phyloP scores from a whole-genome alignment of 495 filamentous ascomycete species.

The Aspergillus panamensis region DNA sequence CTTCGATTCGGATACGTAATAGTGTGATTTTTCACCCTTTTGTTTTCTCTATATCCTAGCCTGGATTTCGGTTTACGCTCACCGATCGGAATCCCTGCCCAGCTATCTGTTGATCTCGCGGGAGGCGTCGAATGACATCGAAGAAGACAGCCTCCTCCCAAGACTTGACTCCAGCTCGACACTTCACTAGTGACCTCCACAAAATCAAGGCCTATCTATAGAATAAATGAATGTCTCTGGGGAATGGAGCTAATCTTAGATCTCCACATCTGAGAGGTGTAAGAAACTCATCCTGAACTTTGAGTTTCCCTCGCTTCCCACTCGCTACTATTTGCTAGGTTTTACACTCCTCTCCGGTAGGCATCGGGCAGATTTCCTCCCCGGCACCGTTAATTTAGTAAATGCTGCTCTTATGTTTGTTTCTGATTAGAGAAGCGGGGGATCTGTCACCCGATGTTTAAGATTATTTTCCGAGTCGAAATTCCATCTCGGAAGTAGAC shows the following conservation, averaged over 20 bases:
- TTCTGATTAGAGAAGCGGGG: too few relatives aligned
- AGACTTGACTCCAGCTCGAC: not conserved
- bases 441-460: too few relatives aligned
- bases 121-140: not conserved
- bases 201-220: not conserved
- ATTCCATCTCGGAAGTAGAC: too few relatives aligned
- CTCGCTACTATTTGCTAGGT: slow-evolving; percentile 8
- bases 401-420: too few relatives aligned
- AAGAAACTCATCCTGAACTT: not conserved
- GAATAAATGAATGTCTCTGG: slow-evolving; percentile 1
- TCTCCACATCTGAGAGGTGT: slow-evolving; percentile 8
- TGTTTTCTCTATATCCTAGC: too few relatives aligned
- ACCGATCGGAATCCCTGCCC: not conserved
- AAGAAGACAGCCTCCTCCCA: not conserved
- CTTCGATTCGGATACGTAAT: slow-evolving; percentile 5
- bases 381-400: too few relatives aligned
- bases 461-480: too few relatives aligned
- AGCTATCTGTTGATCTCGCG: not conserved
- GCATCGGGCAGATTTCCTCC: not conserved
- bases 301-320: slow-evolving; percentile 9
- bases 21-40: not conserved
- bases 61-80: not conserved
- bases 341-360: slow-evolving; percentile 3
- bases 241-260: not conserved
- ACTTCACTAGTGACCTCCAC: not conserved